A percentile compares a stretch with the other conserved stretches of the same genome.
phyloP scores from a whole-genome alignment of 495 filamentous ascomycete species.

The Daldinia decipiens region DNA sequence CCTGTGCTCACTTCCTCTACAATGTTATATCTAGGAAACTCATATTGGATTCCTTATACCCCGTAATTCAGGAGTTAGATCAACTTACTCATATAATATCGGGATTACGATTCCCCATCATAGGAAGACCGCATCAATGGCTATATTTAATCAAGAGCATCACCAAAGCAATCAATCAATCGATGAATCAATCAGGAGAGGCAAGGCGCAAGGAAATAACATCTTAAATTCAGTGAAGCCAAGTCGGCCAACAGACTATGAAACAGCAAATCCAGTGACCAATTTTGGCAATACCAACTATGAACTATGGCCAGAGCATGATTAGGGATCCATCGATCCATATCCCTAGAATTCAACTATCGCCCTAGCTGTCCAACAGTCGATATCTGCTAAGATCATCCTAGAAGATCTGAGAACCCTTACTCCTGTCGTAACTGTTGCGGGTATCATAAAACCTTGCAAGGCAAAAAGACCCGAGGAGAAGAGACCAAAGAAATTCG shows the following conservation, averaged over 20 bases:
- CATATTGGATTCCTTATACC: too few species aligned
- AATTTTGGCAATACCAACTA: not conserved
- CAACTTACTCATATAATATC: too few species aligned
- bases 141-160: not conserved
- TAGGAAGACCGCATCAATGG: not conserved
- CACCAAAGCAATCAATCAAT: not conserved
- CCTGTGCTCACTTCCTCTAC: not conserved
- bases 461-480: not conserved
- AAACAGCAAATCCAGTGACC: not conserved
- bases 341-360: not conserved
- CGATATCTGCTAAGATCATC: not conserved
- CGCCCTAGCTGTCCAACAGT: not conserved
- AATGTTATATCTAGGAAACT: not conserved
- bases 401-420: not conserved
- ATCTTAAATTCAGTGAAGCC: not conserved
- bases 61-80: too few species aligned
- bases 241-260: not conserved
- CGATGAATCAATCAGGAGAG: not conserved
- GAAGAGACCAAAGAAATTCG: not conserved
- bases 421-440: not conserved
- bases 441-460: not conserved
- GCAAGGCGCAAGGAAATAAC: not conserved
- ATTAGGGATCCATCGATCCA: not conserved
- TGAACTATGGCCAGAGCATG: constrained; percentile 2
- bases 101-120: too few species aligned